Percentiles rank a stretch among this genome's conserved stretches.
These are phyloP conservation scores for Pseudocercospora pini-densiflorae DNA, from an alignment of 2,329 filamentous ascomycete genomes.

Conservation along the genomic window DNA sequence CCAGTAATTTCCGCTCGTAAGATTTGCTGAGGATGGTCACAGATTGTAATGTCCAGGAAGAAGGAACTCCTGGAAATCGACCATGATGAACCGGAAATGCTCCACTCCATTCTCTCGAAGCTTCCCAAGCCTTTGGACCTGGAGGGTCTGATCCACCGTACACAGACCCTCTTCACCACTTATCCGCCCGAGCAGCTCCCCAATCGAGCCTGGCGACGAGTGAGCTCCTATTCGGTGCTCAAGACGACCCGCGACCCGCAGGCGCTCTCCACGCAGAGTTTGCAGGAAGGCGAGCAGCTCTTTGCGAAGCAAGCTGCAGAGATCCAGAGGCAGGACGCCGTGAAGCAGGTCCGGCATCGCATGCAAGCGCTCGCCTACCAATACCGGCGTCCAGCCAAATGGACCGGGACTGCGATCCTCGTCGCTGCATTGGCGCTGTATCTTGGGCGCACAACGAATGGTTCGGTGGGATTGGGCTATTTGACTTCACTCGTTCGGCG, in stretches of 20 bases:
- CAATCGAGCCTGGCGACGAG: constrained; percentile 66
- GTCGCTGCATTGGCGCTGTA: constrained; percentile 68
- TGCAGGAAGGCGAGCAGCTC: constrained; percentile 68
- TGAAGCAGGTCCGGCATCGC: constrained; percentile 52
- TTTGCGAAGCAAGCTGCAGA: constrained; percentile 75
- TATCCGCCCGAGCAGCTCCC: constrained; percentile 75
- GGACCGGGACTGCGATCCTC: constrained; percentile 59
- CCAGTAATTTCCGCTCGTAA: background rate
- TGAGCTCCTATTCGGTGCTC: constrained; percentile 78
- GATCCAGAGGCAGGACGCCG: constrained; percentile 67
- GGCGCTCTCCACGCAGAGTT: constrained; percentile 58
- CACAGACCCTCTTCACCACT: constrained; percentile 65
- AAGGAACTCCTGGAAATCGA: constrained; percentile 86
- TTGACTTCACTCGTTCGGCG: background rate
- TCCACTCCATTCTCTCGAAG: constrained; percentile 86
- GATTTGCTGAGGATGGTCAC: constrained; percentile 14
- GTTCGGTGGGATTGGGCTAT: constrained; percentile 5
- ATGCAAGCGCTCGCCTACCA: constrained; percentile 56
- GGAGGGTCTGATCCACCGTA: constrained; percentile 72
- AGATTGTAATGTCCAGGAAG: constrained; percentile 79
- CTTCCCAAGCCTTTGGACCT: constrained; percentile 81
- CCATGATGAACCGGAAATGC: constrained; percentile 84
- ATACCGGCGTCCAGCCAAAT: constrained; percentile 68
- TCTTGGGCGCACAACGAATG: constrained; percentile 20
- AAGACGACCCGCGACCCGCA: constrained; percentile 73